phyloP scores from a whole-genome alignment of 345 rosid species.

The Hibiscus syriacus region DNA sequence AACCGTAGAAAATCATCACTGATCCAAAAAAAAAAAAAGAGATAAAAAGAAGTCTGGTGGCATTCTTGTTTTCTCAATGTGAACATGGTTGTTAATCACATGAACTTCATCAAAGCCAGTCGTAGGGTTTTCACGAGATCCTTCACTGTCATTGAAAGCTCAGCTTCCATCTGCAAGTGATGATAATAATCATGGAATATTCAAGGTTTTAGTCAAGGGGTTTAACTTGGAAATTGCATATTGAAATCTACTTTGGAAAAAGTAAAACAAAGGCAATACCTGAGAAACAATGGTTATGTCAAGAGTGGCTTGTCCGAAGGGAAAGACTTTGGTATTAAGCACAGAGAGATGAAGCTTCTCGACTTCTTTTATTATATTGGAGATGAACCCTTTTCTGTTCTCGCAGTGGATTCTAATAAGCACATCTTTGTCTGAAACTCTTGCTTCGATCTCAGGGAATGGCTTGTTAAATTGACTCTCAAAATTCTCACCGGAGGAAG shows the following conservation, averaged over 20 bases:
- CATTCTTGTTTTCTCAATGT: background rate
- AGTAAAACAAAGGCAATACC: constrained; percentile 24
- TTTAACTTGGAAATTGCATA: background rate
- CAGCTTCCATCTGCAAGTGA: constrained; percentile 55
- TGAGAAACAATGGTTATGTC: too few relatives aligned
- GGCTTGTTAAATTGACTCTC: too few relatives aligned
- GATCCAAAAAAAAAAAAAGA: background rate
- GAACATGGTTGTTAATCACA: constrained; percentile 9
- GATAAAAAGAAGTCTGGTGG: background rate
- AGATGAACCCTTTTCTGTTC: too few relatives aligned
- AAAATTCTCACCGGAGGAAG: too few relatives aligned
- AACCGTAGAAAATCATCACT: background rate
- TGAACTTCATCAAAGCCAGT: constrained; percentile 30
- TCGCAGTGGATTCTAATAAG: too few relatives aligned
- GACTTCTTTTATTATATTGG: too few relatives aligned
- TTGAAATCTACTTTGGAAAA: background rate
- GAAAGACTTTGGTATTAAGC: too few relatives aligned
- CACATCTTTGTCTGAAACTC: too few relatives aligned
- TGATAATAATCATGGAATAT: background rate
- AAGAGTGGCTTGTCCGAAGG: too few relatives aligned
- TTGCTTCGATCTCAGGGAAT: too few relatives aligned
- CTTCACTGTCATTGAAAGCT: constrained; percentile 28
- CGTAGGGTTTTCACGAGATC: constrained; percentile 51
- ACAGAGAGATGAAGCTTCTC: too few relatives aligned
- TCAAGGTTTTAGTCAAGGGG: background rate